phyloP scores from a whole-genome alignment of 371 early-diverging fungal species.

The Mucor irregularis region DNA sequence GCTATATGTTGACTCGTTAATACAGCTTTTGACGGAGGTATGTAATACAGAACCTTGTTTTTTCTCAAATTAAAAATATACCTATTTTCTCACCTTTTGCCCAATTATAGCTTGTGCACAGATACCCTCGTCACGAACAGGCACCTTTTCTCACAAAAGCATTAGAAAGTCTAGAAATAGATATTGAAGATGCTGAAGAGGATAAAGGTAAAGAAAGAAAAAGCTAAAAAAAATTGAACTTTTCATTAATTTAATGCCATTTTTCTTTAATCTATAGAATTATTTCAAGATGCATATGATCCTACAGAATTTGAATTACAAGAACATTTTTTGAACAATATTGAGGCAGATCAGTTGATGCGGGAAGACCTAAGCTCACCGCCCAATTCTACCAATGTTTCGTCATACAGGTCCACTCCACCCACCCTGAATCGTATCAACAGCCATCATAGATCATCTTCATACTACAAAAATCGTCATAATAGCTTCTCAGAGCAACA shows the following conservation, averaged over 20 bases:
- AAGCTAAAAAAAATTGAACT: neutral
- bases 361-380: slow-evolving; percentile 7
- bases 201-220: slow-evolving; percentile 11
- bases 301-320: slow-evolving; percentile 19
- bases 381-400: slow-evolving; percentile 3
- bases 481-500: no score
- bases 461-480: slow-evolving; percentile 1
- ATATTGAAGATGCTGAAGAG: slow-evolving; percentile 6
- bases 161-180: slow-evolving; percentile 12
- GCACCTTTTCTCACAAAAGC: slow-evolving; percentile 20
- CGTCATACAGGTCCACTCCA: neutral
- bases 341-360: slow-evolving; percentile 23
- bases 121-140: slow-evolving; percentile 27
- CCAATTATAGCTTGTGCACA: slow-evolving; percentile 21
- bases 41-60: neutral
- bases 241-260: neutral
- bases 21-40: slow-evolving; percentile 27
- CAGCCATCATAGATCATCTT: neutral
- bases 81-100: neutral
- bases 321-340: slow-evolving; percentile 19
- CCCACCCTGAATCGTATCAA: neutral
- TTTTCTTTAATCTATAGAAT: slow-evolving; percentile 7
- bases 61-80: neutral
- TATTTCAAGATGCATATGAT: slow-evolving; percentile 25
- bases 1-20: slow-evolving; percentile 26